Conservation (phyloP, 345 rosid species). For the Eucalyptus marginata region DNA sequence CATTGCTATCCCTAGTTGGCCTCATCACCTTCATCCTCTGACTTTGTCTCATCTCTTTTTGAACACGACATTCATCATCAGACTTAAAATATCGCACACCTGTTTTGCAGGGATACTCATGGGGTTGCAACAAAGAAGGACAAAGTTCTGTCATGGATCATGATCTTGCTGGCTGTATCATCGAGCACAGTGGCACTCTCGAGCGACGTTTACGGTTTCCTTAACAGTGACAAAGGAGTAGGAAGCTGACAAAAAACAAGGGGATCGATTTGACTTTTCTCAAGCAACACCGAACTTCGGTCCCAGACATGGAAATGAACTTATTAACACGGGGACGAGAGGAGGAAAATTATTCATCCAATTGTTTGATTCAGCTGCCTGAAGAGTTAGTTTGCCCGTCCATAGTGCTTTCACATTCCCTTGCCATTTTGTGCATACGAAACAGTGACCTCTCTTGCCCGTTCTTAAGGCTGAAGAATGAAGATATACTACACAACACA, state of each 20-base stretch:
- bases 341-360: neutral
- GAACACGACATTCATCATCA: neutral
- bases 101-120: conserved; percentile 27
- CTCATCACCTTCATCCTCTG: neutral
- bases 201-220: conserved; percentile 37
- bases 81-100: neutral
- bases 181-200: conserved; percentile 47
- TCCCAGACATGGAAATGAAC: neutral
- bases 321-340: neutral
- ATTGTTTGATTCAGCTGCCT: neutral
- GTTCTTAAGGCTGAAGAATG: neutral
- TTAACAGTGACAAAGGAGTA: neutral
- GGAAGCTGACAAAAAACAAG: conserved; percentile 2
- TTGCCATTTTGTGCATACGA: neutral
- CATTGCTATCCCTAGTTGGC: neutral
- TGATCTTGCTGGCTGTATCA: conserved; percentile 41
- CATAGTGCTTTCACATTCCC: neutral
- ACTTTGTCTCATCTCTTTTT: neutral
- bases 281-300: neutral
- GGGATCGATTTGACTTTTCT: neutral
- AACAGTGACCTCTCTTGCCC: neutral
- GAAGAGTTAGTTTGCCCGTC: neutral
- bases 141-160: conserved; percentile 36
- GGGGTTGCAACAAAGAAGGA: conserved; percentile 45
- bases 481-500: neutral